Evolutionary conservation across 768 basidiomycete species (phyloP), one percentile per base, ranked within the genome.

Genomic region (Rhizopogon vinicolor): DNA sequence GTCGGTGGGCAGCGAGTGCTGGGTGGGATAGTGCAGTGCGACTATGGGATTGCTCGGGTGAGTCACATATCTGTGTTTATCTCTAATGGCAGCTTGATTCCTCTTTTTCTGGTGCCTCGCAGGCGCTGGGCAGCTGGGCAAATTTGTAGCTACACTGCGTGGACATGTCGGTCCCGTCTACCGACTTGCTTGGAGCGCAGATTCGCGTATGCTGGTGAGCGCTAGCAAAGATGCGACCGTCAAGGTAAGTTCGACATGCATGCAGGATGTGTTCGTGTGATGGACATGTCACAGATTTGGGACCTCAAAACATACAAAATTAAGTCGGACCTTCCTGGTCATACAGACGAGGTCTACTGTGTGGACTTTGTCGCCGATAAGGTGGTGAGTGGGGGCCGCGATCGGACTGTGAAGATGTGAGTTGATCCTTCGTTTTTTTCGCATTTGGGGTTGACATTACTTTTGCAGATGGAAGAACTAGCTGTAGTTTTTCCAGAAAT

Each of bases 351-450:
- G 69, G 95, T 99, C 37, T 98, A 98, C 73, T 98, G 96, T 65
- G 96, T 99, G 14, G 96, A 98, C 71, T 99, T 97, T 67, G 95
- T 99, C 1, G 95, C 94, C 1, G 96, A 99, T 74, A 99, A 99
- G 70, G 82, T 98, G n/a, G 93, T 97, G 60, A 96, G 93, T 66
- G 96, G 95, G n/a, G 96, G 96, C 13, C 75, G 89, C 43, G 96
- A 98, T 72, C 83, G 85, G 63, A 88, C 84, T 18, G 84, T 98
- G 10, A 97, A 97, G 74, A 98, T 98, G 92, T 97, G 66, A 62
- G 91, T 74, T 16, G 1, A 12, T 9, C 7, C 51, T 16, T 2
- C 48, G 14, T 33, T 18, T 35, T 33, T 14, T 0, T 28, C 39
- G 4, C 13, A 28, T 48, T 25, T 8, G 22, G 18, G 14, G 12